Base-by-base conservation (phyloP, 2,329 filamentous ascomycete species). In the Penicillium sp. region DNA sequence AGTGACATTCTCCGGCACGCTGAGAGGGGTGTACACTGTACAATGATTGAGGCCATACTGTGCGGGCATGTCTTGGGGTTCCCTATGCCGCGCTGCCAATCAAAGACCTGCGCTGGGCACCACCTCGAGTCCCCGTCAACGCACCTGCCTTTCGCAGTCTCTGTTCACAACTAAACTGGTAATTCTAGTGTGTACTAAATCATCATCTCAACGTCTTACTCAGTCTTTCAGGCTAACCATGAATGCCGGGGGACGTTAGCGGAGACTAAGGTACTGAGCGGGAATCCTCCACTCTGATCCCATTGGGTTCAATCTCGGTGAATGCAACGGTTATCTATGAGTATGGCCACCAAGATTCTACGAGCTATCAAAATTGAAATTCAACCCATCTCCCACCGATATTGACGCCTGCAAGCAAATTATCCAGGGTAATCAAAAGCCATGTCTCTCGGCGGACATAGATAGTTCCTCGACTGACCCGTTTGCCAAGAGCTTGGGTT, bases 41-140 rank as follows among this genome's bases (percentile, higher is more conserved):
- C n/a, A n/a, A n/a, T n/a, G n/a, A n/a, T n/a, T n/a, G n/a, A 0
- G 38, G 48, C 1, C 35, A 38, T 1, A 50, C 37, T 10, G 58
- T 58, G 3, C 46, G 60, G 9, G 55, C 52, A 13, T 78, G 77
- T 54, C 59, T 72, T 0, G 74, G 75, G 0, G 67, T 78, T 4
- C 75, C 75, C 0, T 78, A 76, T 43, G 75, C 72, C 0, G 57
- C 72, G 3, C 68, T 74, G 3, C 74, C 76, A 12, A 67, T 62
- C 0, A 72, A 71, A 0, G 62, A 73, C n/a, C 62, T 64, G 7
- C 69, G 75, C 13, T 78, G 77, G 45, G 64, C 65, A 7, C 68
- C 66, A 7, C 67, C 72, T 3, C 60, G 61, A 4, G 58, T 63
- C 1, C 34, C 40, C 2, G 36, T 56, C 3, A 33, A 57, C 35